Conservation (phyloP, 2,329 filamentous ascomycete species). For the Scedosporium apiospermum region DNA sequence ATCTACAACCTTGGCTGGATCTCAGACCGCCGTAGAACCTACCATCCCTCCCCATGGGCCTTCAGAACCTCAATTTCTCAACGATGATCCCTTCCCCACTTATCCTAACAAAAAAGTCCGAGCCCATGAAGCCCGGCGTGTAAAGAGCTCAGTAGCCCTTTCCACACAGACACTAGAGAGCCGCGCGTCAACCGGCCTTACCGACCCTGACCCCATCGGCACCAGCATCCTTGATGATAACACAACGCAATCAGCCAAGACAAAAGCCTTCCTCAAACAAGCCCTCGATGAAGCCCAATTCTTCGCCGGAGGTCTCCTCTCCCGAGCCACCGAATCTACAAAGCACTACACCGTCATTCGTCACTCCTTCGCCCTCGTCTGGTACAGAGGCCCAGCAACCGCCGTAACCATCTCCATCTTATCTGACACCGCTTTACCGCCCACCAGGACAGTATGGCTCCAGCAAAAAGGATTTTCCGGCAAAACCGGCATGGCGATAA, state of each 20-base stretch:
- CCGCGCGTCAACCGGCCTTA: no score
- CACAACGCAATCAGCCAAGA: not conserved
- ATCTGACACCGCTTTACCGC: conserved; percentile 45
- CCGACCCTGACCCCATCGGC: no score
- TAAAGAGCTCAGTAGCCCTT: no score
- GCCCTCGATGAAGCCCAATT: conserved; percentile 51
- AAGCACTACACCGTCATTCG: conserved; percentile 58
- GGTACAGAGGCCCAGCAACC: conserved; percentile 57
- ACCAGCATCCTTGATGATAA: no score
- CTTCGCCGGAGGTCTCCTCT: conserved; percentile 55
- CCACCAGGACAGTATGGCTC: conserved; percentile 53
- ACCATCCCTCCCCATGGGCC: no score
- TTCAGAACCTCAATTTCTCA: no score
- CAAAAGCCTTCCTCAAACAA: conserved; percentile 19
- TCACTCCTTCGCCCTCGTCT: conserved; percentile 54
- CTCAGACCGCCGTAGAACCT: no score
- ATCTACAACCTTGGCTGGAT: no score
- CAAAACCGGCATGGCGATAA: conserved; percentile 57
- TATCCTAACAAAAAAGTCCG: no score
- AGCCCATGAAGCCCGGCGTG: no score
- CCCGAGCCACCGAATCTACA: conserved; percentile 53
- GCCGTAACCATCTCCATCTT: conserved; percentile 57
- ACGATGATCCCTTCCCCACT: no score
- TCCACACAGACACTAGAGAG: no score
- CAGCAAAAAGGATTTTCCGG: conserved; percentile 61